Conservation (phyloP, 371 early-diverging fungal genomes). For the Amoeboaphelidium protococcarum region DNA sequence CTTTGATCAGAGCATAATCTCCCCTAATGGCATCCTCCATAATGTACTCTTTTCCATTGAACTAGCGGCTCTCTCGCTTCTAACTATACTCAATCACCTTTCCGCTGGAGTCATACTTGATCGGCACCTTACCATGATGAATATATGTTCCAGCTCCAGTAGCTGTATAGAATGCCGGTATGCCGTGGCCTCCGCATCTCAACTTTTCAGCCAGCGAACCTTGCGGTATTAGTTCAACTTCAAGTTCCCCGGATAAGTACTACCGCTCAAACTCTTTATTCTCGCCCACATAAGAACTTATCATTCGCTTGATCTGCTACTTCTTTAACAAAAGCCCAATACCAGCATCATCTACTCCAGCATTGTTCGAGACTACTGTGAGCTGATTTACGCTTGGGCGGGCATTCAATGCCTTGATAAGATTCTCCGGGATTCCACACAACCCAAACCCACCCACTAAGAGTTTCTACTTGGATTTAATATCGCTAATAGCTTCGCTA, state of each 20-base stretch:
- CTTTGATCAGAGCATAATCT: conserved; percentile 36
- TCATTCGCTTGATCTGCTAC: conserved; percentile 39
- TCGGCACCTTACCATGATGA: conserved; percentile 24
- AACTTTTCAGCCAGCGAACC: conserved; percentile 33
- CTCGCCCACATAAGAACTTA: conserved; percentile 37
- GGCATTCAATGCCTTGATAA: conserved; percentile 25
- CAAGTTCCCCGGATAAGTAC: conserved; percentile 39
- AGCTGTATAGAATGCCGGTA: conserved; percentile 36
- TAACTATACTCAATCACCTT: conserved; percentile 14
- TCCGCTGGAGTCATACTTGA: conserved; percentile 20
- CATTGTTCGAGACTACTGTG: conserved; percentile 40
- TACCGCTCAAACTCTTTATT: conserved; percentile 40
- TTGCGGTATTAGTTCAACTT: conserved; percentile 35
- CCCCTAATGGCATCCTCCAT: conserved; percentile 39
- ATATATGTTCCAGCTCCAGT: conserved; percentile 35
- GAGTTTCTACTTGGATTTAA: conserved; percentile 11
- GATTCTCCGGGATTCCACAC: conserved; percentile 31
- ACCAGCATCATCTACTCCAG: conserved; percentile 28
- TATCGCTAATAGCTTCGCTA: no score
- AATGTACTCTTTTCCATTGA: conserved; percentile 26
- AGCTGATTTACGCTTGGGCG: conserved; percentile 21
- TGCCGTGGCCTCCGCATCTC: conserved; percentile 37
- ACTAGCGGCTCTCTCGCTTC: conserved; percentile 16
- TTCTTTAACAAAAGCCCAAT: conserved; percentile 28
- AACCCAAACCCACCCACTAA: conserved; percentile 40